phyloP scores from a whole-genome alignment of 2,329 filamentous ascomycete genomes.

The Aspergillus ruber region DNA sequence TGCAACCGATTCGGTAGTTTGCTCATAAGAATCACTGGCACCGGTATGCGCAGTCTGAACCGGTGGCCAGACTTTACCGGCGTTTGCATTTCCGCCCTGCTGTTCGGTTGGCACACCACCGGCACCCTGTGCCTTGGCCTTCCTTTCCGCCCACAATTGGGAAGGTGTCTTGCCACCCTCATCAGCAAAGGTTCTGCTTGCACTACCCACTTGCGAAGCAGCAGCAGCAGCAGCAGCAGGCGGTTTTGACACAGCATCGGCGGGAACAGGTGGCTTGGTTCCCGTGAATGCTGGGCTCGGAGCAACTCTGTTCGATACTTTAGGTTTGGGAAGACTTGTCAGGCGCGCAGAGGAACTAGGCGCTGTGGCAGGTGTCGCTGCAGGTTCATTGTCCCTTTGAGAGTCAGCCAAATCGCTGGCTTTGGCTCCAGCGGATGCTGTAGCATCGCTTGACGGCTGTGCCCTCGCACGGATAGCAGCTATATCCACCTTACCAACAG shows the following conservation, averaged over 20 bases:
- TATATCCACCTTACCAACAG: constrained; percentile 94
- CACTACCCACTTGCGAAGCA: constrained; percentile 60
- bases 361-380: constrained; percentile 54
- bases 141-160: constrained; percentile 96
- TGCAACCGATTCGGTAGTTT: constrained; percentile 57
- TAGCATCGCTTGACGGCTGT: constrained; percentile 52
- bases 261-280: constrained; percentile 81
- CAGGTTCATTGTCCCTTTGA: constrained; percentile 20
- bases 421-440: constrained; percentile 28
- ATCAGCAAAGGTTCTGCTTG: constrained; percentile 90
- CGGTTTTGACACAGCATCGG: constrained; percentile 54
- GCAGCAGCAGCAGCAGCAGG: constrained; percentile 52
- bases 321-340: constrained; percentile 85
- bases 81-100: constrained; percentile 63
- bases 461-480: constrained; percentile 82
- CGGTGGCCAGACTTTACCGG: constrained; percentile 81
- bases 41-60: constrained; percentile 70
- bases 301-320: constrained; percentile 84
- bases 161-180: constrained; percentile 93
- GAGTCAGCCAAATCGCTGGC: constrained; percentile 39
- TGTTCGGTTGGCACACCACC: constrained; percentile 49
- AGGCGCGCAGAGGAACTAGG: constrained; percentile 68
- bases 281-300: constrained; percentile 67
- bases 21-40: constrained; percentile 47
- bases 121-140: constrained; percentile 66